Base-by-base conservation (phyloP, 371 early-diverging fungal genomes). In the Apophysomyces sp. region DNA sequence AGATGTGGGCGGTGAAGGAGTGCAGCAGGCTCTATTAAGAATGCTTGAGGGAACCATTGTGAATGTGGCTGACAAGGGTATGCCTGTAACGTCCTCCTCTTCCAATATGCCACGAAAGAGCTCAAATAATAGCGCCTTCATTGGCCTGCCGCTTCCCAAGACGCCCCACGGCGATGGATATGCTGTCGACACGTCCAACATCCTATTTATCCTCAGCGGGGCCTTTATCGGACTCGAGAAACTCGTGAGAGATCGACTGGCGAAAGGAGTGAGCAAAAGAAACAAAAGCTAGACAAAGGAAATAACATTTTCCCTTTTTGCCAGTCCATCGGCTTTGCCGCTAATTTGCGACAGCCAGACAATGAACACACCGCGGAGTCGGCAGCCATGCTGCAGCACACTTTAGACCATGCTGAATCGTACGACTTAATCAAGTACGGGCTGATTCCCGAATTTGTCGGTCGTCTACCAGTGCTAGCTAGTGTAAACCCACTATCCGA, bases 1-100 rank as follows among this genome's bases (percentile, higher is more conserved):
- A 63, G 96, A 96, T 75, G 95, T 96, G 0, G 90, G 92, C 6
- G 96, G 96, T 53, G 95, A 96, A 72, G 96, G 96, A 7, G 96
- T 96, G 5, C 96, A 96, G 67, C 95, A 96, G 68, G 87, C 73
- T 44, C 70, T 93, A 27, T 69, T 94, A 40, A 71, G 90, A 1
- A 92, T 93, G 92, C 72, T 93, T 5, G 93, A 93, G 72, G 92
- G 92, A 5, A 92, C 93, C 0, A 77, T 84, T 2, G 90, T 93
- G 44, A 87, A 84, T 9, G 85, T 93, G 13, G 86, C 86, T 3
- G 88, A 91, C 65, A 91, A 92, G 71, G 78, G 85, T 9, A 85
- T 78, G 26, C 36, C 36, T 11, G 70, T 74, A 21, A 60, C 49
- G 29, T 49, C 60, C 1, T 49, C 60, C n/a, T 18, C 28, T 11